Evolutionary conservation across 106 monocot species (phyloP), one percentile per base, ranked within the genome.

Genomic region (Dactylorhiza incarnata): DNA sequence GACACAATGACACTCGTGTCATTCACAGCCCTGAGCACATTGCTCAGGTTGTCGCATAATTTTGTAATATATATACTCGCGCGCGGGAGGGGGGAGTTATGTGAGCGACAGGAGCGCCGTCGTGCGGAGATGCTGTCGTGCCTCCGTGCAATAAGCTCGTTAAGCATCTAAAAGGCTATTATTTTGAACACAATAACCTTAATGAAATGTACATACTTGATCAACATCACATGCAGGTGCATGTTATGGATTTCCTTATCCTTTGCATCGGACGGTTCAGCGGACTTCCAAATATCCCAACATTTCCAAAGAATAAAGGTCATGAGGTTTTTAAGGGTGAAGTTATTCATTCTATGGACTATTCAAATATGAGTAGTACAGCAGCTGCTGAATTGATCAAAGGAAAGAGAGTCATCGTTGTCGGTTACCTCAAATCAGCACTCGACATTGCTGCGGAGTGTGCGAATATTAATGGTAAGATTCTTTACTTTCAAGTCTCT

Each of bases 301-400:
- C 56, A 6, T 92, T 92, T 22, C 88, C 88, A 13, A 16, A 62
- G 37, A 75, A 78, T 47, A 81, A 81, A 37, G 91, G 91, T 0
- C 80, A 86, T 9, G 86, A 92, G 52, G 83, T 79, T 20, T 92
- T 92, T 55, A 14, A 77, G 22, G 91, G 91, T 3, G 61, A 74
- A 71, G 89, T 86, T 47, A 84, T 92, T 17, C 88, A 92, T 59
- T 82, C 86, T 49, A 83, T 82, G 81, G 87, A 90, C 62, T 87
- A 85, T 68, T 75, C 83, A 9, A 83, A 87, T 52, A 79, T 90
- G 83, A 85, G 68, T 43, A 68, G 53, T 3, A 22, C 6, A 4
- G 72, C 17, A 10, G 85, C 85, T 0, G 37, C 17, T 12, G 70
- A 83, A 56, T 20, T 87, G 9, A 6, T 90, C 48, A 79, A 81